Conservation (phyloP, 148 eudicot species). For the Cornus controversa region DNA sequence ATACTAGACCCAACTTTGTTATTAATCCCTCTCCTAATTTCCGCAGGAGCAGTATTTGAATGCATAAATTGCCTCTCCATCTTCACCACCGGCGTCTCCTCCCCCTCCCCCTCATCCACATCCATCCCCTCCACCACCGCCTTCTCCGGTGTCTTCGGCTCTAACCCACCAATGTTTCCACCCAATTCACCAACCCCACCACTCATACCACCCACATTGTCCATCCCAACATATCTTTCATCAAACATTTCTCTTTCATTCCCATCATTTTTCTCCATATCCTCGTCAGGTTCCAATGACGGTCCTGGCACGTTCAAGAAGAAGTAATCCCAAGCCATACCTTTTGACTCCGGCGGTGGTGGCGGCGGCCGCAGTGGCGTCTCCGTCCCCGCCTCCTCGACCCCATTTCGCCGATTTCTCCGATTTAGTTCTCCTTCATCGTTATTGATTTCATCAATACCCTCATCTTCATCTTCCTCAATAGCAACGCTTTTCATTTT, state of each 20-base stretch:
- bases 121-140: constrained; percentile 31
- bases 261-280: constrained; percentile 18
- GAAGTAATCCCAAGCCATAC: constrained; percentile 92
- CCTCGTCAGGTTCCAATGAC: constrained; percentile 43
- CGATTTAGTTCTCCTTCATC: constrained; percentile 25
- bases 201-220: constrained; percentile 22
- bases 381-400: constrained; percentile 10
- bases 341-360: constrained; percentile 44
- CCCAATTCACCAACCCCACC: constrained; percentile 19
- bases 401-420: constrained; percentile 16
- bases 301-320: constrained; percentile 47
- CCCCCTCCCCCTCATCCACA: constrained; percentile 49
- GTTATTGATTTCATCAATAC: constrained; percentile 27
- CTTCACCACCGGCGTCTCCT: constrained; percentile 39
- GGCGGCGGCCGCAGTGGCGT: constrained; percentile 20
- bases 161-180: constrained; percentile 22
- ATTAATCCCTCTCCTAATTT: constrained; percentile 27
- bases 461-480: constrained; percentile 41
- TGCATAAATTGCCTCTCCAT: constrained; percentile 65
- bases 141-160: constrained; percentile 74
- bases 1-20: constrained; percentile 44
- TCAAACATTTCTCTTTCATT: constrained; percentile 24
- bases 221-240: constrained; percentile 13
- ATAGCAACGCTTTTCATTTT: constrained; percentile 57
- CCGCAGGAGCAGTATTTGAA: constrained; percentile 83